Conservation (phyloP, 768 basidiomycete genomes). For the Mycena galopus region DNA sequence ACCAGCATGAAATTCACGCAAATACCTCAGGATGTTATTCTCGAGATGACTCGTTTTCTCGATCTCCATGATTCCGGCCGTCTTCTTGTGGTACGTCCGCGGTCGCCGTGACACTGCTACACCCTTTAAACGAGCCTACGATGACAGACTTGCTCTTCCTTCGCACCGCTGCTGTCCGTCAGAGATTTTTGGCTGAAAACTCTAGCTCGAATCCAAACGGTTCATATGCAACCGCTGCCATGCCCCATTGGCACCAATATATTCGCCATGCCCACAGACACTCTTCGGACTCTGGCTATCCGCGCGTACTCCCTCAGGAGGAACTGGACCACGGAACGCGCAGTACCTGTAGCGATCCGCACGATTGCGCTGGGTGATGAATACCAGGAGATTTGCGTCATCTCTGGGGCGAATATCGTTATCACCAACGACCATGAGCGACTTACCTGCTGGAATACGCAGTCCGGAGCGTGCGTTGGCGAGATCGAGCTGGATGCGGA, state of each 20-base stretch:
- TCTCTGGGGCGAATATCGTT: constrained; percentile 17
- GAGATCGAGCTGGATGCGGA: background rate
- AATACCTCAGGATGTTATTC: constrained; percentile 12
- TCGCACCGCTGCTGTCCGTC: too few relatives aligned
- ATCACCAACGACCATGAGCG: constrained; percentile 1
- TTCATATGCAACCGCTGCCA: background rate
- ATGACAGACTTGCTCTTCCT: background rate
- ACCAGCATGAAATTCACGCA: constrained; percentile 13
- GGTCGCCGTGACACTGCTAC: background rate
- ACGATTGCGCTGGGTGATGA: background rate
- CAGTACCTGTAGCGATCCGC: background rate
- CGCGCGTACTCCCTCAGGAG: constrained; percentile 4
- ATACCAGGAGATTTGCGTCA: background rate
- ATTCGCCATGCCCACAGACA: background rate
- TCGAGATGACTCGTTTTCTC: constrained; percentile 1
- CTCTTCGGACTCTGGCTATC: constrained; percentile 10
- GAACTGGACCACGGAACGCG: constrained; percentile 15
- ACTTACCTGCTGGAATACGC: constrained; percentile 12
- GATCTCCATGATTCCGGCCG: constrained; percentile 17
- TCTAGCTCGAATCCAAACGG: background rate
- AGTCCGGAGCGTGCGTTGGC: constrained; percentile 4
- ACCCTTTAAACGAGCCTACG: background rate
- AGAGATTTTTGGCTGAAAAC: constrained; percentile 26
- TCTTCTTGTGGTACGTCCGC: background rate
- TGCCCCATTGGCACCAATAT: background rate